Percentiles rank a stretch among this genome's conserved stretches.
Conservation (phyloP, 352 stramenopile genomes). For the Phytophthora crassamura region DNA sequence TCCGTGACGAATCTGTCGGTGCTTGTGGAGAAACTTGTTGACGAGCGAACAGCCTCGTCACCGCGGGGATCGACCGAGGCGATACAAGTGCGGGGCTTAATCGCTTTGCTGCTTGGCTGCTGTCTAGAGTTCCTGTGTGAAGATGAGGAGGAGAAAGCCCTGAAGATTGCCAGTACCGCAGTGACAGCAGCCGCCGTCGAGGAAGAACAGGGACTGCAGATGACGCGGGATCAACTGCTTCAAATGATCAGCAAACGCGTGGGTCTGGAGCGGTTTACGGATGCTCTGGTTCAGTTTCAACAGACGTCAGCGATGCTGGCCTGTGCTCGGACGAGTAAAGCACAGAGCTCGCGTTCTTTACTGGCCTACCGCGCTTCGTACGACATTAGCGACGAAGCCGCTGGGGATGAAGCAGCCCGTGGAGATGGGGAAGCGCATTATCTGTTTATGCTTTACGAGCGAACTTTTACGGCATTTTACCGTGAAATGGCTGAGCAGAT, state of each 20-base stretch:
- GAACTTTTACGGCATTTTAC: constrained; percentile 58
- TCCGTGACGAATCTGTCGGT: constrained; percentile 69
- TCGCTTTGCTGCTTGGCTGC: constrained; percentile 60
- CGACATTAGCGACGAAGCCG: constrained; percentile 29
- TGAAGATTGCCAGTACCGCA: constrained; percentile 29
- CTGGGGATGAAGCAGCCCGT: constrained; percentile 1
- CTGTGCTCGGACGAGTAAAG: constrained; percentile 49
- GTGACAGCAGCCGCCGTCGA: constrained; percentile 8
- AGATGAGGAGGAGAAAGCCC: constrained; percentile 34
- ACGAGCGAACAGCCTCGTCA: constrained; percentile 4
- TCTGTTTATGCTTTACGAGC: constrained; percentile 77
- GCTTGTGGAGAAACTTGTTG: constrained; percentile 47
- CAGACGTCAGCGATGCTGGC: constrained; percentile 55
- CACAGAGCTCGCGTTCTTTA: constrained; percentile 47
- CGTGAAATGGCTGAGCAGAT: constrained; percentile 61
- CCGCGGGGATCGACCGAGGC: constrained; percentile 26
- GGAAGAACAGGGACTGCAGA: constrained; percentile 27
- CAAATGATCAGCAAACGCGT: constrained; percentile 72
- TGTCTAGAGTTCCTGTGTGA: constrained; percentile 66
- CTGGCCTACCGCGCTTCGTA: constrained; percentile 47
- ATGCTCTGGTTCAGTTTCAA: constrained; percentile 71
- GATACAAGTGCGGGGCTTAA: constrained; percentile 50
- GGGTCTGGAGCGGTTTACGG: constrained; percentile 71
- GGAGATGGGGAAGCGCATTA: constrained; percentile 42
- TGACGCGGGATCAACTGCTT: constrained; percentile 69